Base-by-base conservation (phyloP, 2,329 filamentous ascomycete species). In the Fusarium keratoplasticum region DNA sequence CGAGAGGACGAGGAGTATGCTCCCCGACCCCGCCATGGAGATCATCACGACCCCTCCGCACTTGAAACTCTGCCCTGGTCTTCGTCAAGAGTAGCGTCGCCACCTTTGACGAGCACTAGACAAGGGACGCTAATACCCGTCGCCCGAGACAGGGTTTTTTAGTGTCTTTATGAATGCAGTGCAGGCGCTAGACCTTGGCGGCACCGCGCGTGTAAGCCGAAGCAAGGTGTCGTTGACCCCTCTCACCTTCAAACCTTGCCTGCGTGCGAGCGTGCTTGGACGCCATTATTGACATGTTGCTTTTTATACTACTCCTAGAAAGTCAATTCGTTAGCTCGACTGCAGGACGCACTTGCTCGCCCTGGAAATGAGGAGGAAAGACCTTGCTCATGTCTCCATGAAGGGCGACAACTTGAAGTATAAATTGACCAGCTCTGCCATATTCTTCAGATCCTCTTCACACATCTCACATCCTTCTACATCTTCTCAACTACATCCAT, bases 281-380 rank as follows among this genome's bases (percentile, higher is more conserved):
- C 18, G 4, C n/a, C 18, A 44, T 61, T 33, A 25, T 31, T 52
- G 29, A 57, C 13, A n/a, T 8, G 6, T 36, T 27, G 3, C n/a
- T 42, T 60, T 29, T 16, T 16, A 58, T 38, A n/a, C 20, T 22
- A 52, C 27, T 52, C 33, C 27, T 31, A 36, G 11, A 9, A n/a
- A 7, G 47, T 20, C 18, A 25, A 27, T 36, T 22, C 33, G 31
- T 25, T 47, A 27, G 7, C 47, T 20, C 3, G n/a, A 5, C 14
- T 42, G 55, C 9, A 27, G 47, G 11, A 61, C 40, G 20, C 57
- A 33, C 67, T 70, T 66, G 40, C 4, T 58, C 61, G 55, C 69
- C 57, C 40, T 44, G 33, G 14, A 52, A 59, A 44, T 33, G 25
- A 44, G 11, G 22, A 20, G 14, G 18, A 6, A 5, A 40, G 16